These are phyloP conservation scores for Trametopsis cervina DNA, from an alignment of 768 basidiomycete genomes.

Conservation along the genomic window DNA sequence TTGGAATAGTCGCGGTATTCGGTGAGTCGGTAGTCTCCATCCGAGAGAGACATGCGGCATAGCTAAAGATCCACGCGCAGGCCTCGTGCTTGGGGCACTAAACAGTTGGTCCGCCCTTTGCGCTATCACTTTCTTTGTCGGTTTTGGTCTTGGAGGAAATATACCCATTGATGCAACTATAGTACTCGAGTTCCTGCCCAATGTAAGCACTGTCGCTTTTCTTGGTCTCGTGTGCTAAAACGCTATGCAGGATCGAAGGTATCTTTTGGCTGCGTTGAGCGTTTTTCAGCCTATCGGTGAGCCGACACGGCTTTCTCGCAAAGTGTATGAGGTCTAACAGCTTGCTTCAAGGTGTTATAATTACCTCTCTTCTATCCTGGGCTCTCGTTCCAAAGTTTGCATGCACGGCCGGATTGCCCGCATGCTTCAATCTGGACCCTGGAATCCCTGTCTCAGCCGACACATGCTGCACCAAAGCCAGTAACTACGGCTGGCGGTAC, in stretches of 20 bases:
- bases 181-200: constrained; percentile 7
- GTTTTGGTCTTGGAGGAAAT: constrained; percentile 48
- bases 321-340: constrained; percentile 30
- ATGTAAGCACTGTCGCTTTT: constrained; percentile 4
- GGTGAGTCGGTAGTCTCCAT: constrained; percentile 27
- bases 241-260: not conserved
- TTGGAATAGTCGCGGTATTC: constrained; percentile 37
- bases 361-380: constrained; percentile 1
- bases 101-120: constrained; percentile 37
- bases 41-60: too few species aligned
- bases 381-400: constrained; percentile 3
- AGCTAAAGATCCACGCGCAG: not conserved
- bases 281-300: constrained; percentile 11
- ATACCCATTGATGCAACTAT: constrained; percentile 26
- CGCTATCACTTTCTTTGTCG: constrained; percentile 35
- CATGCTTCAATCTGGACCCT: not conserved
- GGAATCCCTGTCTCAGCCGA: not conserved
- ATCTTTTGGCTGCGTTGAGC: constrained; percentile 6
- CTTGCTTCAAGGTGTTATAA: not conserved
- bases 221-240: too few species aligned
- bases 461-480: constrained; percentile 5
- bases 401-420: constrained; percentile 2
- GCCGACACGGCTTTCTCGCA: constrained; percentile 36
- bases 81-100: constrained; percentile 36
- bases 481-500: constrained; percentile 9